Percentiles rank a stretch among this genome's conserved stretches.
Evolutionary conservation across 371 early-diverging fungal species (phyloP).

Genomic region (Syncephalastrum contaminatum): DNA sequence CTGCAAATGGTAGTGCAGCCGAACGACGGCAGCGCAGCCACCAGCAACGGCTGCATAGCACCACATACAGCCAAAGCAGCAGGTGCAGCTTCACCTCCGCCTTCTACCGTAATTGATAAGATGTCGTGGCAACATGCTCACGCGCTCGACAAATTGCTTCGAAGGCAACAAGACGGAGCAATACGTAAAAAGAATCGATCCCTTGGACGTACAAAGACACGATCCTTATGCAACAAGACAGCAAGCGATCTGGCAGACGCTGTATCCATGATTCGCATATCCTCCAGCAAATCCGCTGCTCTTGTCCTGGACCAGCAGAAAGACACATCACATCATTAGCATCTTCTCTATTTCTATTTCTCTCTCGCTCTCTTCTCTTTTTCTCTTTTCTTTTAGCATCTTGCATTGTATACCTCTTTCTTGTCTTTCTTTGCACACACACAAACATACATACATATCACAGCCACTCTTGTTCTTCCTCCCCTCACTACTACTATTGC

Average conservation of each 20-base stretch:
- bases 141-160: conserved; percentile 12
- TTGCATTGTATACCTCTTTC: not conserved
- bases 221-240: conserved; percentile 11
- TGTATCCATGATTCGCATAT: conserved; percentile 15
- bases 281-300: conserved; percentile 2
- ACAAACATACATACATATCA: too few species aligned
- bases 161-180: conserved; percentile 9
- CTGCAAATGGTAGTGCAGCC: conserved; percentile 11
- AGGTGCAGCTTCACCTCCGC: not conserved
- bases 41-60: too few species aligned
- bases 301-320: not conserved
- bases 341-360: not conserved
- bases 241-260: conserved; percentile 17
- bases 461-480: too few species aligned
- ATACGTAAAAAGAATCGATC: conserved; percentile 10
- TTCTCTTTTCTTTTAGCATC: not conserved
- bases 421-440: conserved; percentile 3
- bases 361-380: not conserved
- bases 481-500: too few species aligned
- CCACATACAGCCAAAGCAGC: not conserved
- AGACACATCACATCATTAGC: too few species aligned
- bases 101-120: not conserved
- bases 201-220: conserved; percentile 1
- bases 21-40: not conserved
- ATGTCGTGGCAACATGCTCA: conserved; percentile 14